phyloP scores from a whole-genome alignment of 345 rosid genomes.

The Acer saccharum region DNA sequence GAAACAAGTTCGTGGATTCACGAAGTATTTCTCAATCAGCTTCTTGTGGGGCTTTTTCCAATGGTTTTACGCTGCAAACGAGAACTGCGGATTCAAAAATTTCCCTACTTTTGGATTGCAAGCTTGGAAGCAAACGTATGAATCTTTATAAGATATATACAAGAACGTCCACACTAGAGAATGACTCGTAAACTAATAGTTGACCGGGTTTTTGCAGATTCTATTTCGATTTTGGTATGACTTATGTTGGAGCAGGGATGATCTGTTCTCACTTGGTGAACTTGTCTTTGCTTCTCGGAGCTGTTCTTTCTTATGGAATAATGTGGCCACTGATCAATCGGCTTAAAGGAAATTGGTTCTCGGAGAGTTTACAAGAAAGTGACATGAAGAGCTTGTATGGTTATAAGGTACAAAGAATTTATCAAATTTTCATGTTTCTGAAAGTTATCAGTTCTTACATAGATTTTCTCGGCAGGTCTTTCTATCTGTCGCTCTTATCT shows the following conservation, averaged over 20 bases:
- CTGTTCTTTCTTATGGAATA: conserved; percentile 74
- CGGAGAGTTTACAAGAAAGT: conserved; percentile 56
- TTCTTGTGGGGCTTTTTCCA: conserved; percentile 93
- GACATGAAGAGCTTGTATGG: conserved; percentile 90
- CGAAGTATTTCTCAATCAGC: conserved; percentile 70
- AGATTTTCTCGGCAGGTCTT: conserved; percentile 51
- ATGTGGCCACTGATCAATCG: conserved; percentile 88
- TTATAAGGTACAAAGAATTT: conserved; percentile 58
- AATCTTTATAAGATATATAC: neutral
- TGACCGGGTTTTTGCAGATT: conserved; percentile 44
- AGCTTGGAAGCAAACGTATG: conserved; percentile 89
- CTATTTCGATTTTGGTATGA: conserved; percentile 83
- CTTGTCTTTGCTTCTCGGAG: conserved; percentile 79
- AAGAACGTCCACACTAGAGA: no score
- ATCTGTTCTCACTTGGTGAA: conserved; percentile 91
- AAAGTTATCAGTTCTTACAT: neutral
- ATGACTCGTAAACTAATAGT: neutral
- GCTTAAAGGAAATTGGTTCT: conserved; percentile 82
- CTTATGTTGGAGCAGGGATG: conserved; percentile 94
- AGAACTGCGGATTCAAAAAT: conserved; percentile 71
- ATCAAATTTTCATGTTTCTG: neutral
- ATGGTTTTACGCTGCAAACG: conserved; percentile 78
- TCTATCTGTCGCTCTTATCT: conserved; percentile 76
- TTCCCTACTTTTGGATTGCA: conserved; percentile 87
- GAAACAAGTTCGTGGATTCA: conserved; percentile 75